Base-by-base conservation (phyloP, 306 rosid genomes). In the Cucumis melo region DNA sequence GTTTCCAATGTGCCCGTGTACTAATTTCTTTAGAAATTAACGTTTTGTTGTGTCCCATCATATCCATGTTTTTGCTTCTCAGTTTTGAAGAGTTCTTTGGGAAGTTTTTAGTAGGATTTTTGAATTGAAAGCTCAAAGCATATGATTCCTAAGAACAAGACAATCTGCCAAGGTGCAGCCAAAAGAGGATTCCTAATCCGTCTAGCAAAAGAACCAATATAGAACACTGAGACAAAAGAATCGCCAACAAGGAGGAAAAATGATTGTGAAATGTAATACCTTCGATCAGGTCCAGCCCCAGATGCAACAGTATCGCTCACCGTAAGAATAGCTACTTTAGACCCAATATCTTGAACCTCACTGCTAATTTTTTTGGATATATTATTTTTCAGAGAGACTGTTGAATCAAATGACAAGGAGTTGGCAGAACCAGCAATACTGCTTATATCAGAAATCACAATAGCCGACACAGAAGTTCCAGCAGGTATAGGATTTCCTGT, bases 271-370 rank as follows among this genome's bases (percentile, higher is more conserved):
- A 53, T 15, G 62, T 5, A 7, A 73, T 88, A 93, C 97, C 98
- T 93, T 80, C 96, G 83, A 90, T 93, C 98, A 29, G 96, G 96
- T 58, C 97, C 97, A 34, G 87, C 87, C 82, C 97, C 98, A 2
- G 77, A 80, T 77, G 97, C 89, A 82, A 93, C 98, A 39, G 98
- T 93, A 70, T 93, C 98, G 79, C 97, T 91, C 67, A 93, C 96
- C 42, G 97, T 93, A 83, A 93, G 96, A 87, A 93, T 66, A 78
- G 94, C 92, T 81, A 93, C 92, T 73, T 83, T 87, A 64, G 82
- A 12, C 59, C 83, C 86, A 60, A 81, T 82, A 81, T 80, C 83
- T 36, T 9, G 81, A 68, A 86, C 70, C 74, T 82, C 77, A 79
- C 81, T 81, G 63, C 73, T 78, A 77, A 23, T 29, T 82, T 81